Percentiles rank a stretch among this genome's conserved stretches.
These are phyloP conservation scores for Fusarium sp. DNA, from an alignment of 2,329 filamentous ascomycete species.

Conservation along the genomic window DNA sequence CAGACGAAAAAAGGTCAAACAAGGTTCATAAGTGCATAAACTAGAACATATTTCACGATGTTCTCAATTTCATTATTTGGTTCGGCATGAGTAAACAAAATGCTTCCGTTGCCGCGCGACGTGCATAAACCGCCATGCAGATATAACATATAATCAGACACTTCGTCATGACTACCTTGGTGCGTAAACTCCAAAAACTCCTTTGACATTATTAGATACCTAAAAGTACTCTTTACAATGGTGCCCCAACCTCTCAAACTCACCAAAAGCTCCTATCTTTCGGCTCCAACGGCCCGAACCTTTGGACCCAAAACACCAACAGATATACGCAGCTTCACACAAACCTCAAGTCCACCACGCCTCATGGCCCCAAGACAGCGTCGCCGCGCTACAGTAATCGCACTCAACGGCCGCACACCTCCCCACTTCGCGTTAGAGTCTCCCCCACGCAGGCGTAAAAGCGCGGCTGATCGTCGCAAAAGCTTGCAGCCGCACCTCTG, in stretches of 20 bases:
- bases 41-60: accelerated
- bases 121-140: neutral
- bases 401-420: neutral
- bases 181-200: neutral
- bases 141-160: neutral
- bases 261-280: accelerated
- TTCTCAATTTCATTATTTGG: neutral
- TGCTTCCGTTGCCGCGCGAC: neutral
- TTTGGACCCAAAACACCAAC: neutral
- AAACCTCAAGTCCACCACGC: neutral
- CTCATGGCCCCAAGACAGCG: neutral
- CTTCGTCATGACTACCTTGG: too few relatives aligned
- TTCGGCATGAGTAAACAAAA: neutral
- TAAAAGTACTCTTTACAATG: neutral
- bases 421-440: neutral
- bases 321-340: neutral
- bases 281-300: neutral
- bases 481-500: neutral
- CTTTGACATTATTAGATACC: too few relatives aligned
- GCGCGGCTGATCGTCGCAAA: neutral
- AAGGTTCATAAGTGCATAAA: neutral
- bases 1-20: neutral
- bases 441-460: neutral
- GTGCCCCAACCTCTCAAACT: neutral
- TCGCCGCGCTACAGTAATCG: neutral